phyloP scores from a whole-genome alignment of 2,329 filamentous ascomycete species.

The Paraphoma sp. region DNA sequence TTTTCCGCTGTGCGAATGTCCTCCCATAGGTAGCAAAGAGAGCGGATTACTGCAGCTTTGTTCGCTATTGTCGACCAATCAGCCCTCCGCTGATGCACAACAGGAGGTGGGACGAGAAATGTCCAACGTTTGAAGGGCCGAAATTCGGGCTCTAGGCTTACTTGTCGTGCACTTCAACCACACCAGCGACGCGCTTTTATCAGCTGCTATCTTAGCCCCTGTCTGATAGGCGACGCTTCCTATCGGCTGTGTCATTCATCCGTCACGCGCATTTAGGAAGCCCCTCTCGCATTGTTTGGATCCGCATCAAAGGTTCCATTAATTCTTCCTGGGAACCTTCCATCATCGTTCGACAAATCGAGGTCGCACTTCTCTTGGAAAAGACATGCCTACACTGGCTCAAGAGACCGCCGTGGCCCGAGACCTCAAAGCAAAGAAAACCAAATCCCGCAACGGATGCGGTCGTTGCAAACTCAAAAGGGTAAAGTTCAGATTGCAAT shows the following conservation, averaged over 20 bases:
- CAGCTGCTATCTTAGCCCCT: conserved; percentile 35
- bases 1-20: conserved; percentile 32
- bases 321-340: conserved; percentile 23
- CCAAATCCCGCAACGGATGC: conserved; percentile 46
- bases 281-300: conserved; percentile 17
- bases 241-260: conserved; percentile 34
- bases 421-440: conserved; percentile 43
- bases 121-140: conserved; percentile 19
- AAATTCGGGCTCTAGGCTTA: conserved; percentile 29
- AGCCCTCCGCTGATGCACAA: conserved; percentile 22
- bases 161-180: conserved; percentile 22
- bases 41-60: conserved; percentile 2
- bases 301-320: conserved; percentile 25
- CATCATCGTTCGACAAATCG: conserved; percentile 25
- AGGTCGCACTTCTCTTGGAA: conserved; percentile 12
- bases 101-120: conserved; percentile 15
- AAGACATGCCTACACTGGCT: conserved; percentile 40
- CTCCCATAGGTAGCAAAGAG: conserved; percentile 31
- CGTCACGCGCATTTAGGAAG: conserved; percentile 30
- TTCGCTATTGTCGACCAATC: conserved; percentile 24
- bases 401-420: conserved; percentile 31
- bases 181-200: conserved; percentile 31
- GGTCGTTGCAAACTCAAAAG: conserved; percentile 45
- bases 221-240: conserved; percentile 30
- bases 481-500: conserved; percentile 19